Evolutionary conservation across 2,329 filamentous ascomycete species (phyloP).

Genomic region (Neurospora sp.): DNA sequence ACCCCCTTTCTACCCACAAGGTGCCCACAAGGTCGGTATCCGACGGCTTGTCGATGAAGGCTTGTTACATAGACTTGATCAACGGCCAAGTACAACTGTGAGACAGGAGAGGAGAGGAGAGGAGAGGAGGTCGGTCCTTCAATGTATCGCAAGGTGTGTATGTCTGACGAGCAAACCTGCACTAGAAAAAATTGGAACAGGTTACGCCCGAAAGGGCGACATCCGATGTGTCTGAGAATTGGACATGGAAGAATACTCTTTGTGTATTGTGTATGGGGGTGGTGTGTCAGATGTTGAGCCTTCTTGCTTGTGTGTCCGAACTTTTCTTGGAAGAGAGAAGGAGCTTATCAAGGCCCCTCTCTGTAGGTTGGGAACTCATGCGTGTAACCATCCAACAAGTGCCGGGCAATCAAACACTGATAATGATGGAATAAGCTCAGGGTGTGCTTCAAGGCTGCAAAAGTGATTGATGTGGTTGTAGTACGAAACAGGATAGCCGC

Average conservation of each 20-base stretch:
- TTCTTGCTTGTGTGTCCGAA: not conserved
- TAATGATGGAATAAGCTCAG: not conserved
- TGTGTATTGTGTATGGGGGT: not conserved
- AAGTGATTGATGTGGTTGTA: not conserved
- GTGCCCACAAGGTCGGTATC: not conserved
- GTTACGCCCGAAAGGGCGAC: not conserved
- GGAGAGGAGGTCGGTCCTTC: not conserved
- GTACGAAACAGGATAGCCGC: slow-evolving; percentile 10
- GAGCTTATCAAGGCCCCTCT: not conserved
- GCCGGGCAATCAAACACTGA: slow-evolving; percentile 1
- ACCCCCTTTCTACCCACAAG: no score
- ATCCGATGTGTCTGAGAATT: not conserved
- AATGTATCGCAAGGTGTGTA: not conserved
- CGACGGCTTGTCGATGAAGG: not conserved
- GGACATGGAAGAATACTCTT: not conserved
- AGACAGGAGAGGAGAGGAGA: not conserved
- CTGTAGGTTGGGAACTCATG: not conserved
- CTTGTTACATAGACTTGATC: not conserved
- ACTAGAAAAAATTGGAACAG: not conserved
- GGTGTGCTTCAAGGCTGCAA: not conserved
- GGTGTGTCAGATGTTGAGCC: not conserved
- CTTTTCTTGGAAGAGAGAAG: not conserved
- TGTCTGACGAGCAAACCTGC: not conserved
- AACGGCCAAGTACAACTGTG: not conserved
- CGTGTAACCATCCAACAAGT: not conserved